Conservation (phyloP, 805 yeast genomes). For the Candida broadrunensis region DNA sequence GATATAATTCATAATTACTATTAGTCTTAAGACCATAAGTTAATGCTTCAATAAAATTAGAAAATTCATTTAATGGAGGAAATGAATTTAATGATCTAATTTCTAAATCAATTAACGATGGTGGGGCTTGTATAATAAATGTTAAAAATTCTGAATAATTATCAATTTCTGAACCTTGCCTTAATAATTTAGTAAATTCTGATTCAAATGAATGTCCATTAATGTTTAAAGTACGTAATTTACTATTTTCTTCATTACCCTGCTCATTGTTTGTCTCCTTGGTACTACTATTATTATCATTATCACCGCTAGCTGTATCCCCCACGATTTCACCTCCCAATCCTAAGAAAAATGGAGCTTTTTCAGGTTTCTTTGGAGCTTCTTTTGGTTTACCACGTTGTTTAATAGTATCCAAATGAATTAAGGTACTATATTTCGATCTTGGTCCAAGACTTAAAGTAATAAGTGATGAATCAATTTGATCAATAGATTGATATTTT, state of each 20-base stretch:
- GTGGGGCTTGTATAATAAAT: constrained; percentile 59
- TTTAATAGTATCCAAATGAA: constrained; percentile 80
- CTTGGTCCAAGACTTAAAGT: constrained; percentile 80
- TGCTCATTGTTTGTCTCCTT: constrained; percentile 15
- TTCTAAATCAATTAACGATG: constrained; percentile 81
- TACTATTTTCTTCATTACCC: constrained; percentile 24
- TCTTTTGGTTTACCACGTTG: constrained; percentile 87
- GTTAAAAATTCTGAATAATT: constrained; percentile 52
- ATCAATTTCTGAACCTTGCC: constrained; percentile 43
- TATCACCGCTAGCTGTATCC: constrained; percentile 58
- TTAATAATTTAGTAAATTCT: constrained; percentile 61
- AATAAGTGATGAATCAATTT: constrained; percentile 58
- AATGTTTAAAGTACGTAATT: constrained; percentile 29
- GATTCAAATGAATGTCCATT: constrained; percentile 60
- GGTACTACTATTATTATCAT: constrained; percentile 14
- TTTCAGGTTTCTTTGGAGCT: constrained; percentile 79
- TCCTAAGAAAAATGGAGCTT: constrained; percentile 76
- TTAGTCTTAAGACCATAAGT: constrained; percentile 55
- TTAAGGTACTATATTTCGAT: constrained; percentile 70
- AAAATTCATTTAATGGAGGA: constrained; percentile 67
- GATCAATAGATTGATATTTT: constrained; percentile 54
- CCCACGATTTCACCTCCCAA: constrained; percentile 67
- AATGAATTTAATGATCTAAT: constrained; percentile 70
- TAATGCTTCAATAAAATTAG: constrained; percentile 65
- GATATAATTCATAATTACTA: constrained; percentile 69